These are phyloP conservation scores for Priceomyces carsonii DNA, from an alignment of 805 yeast species.

Conservation along the genomic window DNA sequence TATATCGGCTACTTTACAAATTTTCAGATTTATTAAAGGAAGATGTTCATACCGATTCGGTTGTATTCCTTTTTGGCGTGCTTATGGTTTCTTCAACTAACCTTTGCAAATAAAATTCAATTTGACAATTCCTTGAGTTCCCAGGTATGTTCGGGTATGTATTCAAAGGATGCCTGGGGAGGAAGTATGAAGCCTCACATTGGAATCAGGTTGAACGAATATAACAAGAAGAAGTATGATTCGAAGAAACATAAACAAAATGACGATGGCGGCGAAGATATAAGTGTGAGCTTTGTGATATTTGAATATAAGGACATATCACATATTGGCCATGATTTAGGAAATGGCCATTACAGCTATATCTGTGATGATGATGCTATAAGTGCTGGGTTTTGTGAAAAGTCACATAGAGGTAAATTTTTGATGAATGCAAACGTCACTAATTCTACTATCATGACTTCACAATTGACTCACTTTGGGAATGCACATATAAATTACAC, in stretches of 20 bases:
- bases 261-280: constrained; percentile 23
- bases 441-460: constrained; percentile 57
- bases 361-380: constrained; percentile 76
- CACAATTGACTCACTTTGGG: constrained; percentile 57
- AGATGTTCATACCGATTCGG: no score
- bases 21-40: no score
- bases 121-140: constrained; percentile 48
- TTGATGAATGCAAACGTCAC: constrained; percentile 50
- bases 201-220: constrained; percentile 27
- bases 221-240: constrained; percentile 28
- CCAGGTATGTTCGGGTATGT: constrained; percentile 89
- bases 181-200: constrained; percentile 58
- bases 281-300: constrained; percentile 63
- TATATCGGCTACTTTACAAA: no score
- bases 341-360: constrained; percentile 39
- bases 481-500: constrained; percentile 61
- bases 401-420: constrained; percentile 59
- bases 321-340: constrained; percentile 59
- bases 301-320: constrained; percentile 83
- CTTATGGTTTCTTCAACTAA: constrained; percentile 1
- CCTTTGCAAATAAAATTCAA: constrained; percentile 7
- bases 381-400: constrained; percentile 51
- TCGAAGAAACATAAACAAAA: constrained; percentile 13
- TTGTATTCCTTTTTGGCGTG: background rate
- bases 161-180: constrained; percentile 82